phyloP scores from a whole-genome alignment of 2,329 filamentous ascomycete genomes.

The Microsporum canis region DNA sequence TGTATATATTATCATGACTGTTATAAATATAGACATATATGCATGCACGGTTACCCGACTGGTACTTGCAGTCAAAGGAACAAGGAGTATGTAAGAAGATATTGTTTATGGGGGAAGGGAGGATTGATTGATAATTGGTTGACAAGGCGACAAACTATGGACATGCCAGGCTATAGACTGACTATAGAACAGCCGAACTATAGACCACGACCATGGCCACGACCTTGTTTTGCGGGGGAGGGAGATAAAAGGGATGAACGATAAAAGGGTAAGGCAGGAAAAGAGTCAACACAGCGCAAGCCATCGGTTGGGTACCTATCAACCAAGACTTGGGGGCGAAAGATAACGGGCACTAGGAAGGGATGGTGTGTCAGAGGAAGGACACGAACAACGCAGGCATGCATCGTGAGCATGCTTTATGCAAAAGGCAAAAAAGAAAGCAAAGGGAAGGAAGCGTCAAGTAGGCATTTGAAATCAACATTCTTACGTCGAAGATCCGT shows the following conservation, averaged over 20 bases:
- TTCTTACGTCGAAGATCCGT: neutral
- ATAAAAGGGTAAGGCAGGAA: neutral
- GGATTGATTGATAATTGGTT: neutral
- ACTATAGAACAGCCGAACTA: neutral
- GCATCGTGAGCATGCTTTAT: neutral
- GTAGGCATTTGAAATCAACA: neutral
- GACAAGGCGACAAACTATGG: neutral
- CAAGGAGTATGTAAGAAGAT: neutral
- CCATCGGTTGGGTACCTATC: neutral
- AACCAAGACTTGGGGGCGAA: neutral
- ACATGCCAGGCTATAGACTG: neutral
- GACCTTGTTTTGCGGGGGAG: neutral
- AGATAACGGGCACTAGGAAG: neutral
- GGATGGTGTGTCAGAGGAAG: neutral
- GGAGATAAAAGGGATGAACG: neutral
- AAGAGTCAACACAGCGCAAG: neutral
- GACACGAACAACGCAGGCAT: neutral
- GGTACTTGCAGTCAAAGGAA: neutral
- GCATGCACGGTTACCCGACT: neutral
- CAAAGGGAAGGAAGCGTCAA: neutral
- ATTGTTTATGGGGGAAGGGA: neutral
- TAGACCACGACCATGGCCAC: neutral
- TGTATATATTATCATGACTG: neutral
- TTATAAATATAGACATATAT: neutral
- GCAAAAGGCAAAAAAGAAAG: neutral